Base-by-base conservation (phyloP, 2,329 filamentous ascomycete genomes). In the Nigrograna mackinnonii region DNA sequence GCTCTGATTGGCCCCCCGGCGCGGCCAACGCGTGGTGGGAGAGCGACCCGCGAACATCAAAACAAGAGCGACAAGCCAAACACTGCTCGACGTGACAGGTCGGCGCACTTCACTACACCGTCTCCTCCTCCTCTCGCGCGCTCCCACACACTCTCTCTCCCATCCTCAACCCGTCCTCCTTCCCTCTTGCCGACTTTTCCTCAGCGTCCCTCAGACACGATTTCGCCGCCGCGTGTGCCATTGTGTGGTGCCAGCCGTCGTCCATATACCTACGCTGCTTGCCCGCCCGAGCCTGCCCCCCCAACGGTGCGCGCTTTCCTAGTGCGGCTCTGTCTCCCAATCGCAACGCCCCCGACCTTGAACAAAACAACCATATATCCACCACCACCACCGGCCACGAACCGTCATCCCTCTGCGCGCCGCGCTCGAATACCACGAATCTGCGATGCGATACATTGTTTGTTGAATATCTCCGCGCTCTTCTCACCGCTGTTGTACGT, bases 21-120 rank as follows among this genome's bases (percentile, higher is more conserved):
- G 35, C 35, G 19, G 22, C 35, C n/a, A n/a, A 24, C 22, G 37
- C 22, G 37, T 32, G 9, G 22, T 7, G 24, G n/a, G 24, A 28
- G 24, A 9, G 9, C 24, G 9, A 28, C 9, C 5, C 17, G 37
- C 22, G 21, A 26, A 40, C 28, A 34, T 34, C 38, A 40, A 22
- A 40, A 35, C 38, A 33, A 37, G 26, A n/a, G n/a, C 22, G 37
- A 7, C 22, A 18, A n/a, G 22, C 26, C 37, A 39, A 39, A 40
- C 38, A 40, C 22, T 22, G 6, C 13, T 12, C 28, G 38, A 40
- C 38, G 28, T 40, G 28, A 35, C 28, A 20, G 17, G 28, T 6
- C 16, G 30, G 19, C 24, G 24, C 9, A 9, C n/a, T n/a, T 28
- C 6, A n/a, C 26, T 16, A 7, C 28, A 16, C 35, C 19, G 16